Conservation (phyloP, 2,329 filamentous ascomycete genomes). For the Helotiales sp. region DNA sequence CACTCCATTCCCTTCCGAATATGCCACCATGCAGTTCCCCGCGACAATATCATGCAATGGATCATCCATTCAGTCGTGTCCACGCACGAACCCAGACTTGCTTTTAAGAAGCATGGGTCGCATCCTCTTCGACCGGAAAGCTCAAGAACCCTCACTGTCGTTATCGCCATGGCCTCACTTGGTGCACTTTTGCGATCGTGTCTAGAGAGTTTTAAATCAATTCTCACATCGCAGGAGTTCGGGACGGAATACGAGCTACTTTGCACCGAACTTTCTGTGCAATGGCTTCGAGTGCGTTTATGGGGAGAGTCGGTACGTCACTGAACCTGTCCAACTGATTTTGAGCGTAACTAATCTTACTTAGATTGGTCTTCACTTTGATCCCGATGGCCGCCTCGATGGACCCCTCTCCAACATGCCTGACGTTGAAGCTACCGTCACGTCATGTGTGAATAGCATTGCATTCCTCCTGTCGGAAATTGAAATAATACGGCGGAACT, state of each 20-base stretch:
- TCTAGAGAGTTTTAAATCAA: constrained; percentile 27
- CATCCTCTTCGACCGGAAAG: not conserved
- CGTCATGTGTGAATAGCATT: constrained; percentile 30
- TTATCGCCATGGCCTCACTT: constrained; percentile 25
- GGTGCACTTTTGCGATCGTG: constrained; percentile 23
- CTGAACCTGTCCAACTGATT: not conserved
- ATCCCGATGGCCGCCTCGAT: constrained; percentile 20
- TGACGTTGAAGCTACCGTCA: constrained; percentile 30
- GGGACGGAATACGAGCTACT: constrained; percentile 34
- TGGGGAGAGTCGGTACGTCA: constrained; percentile 35
- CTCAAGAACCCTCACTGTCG: not conserved
- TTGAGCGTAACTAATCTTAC: constrained; percentile 1
- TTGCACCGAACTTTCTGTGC: constrained; percentile 34
- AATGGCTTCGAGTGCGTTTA: constrained; percentile 32
- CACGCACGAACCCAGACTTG: not conserved
- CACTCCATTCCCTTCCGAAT: not conserved
- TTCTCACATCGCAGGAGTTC: constrained; percentile 32
- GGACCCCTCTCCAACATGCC: constrained; percentile 22
- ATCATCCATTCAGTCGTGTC: constrained; percentile 3
- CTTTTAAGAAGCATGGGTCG: not conserved
- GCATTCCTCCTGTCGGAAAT: constrained; percentile 31
- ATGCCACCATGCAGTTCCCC: constrained; percentile 7
- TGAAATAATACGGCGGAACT: constrained; percentile 32
- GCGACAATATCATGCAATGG: not conserved
- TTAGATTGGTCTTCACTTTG: constrained; percentile 30